phyloP scores from a whole-genome alignment of 306 rosid genomes.

The Luffa aegyptiaca region DNA sequence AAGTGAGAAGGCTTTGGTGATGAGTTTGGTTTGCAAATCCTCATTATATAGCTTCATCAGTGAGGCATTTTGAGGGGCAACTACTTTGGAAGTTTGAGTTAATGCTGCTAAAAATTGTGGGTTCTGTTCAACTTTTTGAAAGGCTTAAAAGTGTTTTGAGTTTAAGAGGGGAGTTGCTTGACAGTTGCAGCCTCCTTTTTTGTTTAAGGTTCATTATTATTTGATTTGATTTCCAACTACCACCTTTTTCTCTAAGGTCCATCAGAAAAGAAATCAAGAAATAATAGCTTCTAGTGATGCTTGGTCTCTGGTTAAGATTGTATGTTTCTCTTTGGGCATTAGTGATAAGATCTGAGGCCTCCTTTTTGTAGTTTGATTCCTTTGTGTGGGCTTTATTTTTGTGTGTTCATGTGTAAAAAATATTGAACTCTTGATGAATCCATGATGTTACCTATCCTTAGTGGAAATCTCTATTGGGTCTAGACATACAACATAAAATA shows the following conservation, averaged over 20 bases:
- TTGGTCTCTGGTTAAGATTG: too few relatives aligned
- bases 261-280: too few relatives aligned
- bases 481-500: too few relatives aligned
- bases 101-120: background rate
- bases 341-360: too few relatives aligned
- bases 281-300: too few relatives aligned
- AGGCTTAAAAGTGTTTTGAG: background rate
- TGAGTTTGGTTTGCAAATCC: background rate
- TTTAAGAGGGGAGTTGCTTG: background rate
- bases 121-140: background rate
- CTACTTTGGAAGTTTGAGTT: background rate
- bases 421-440: too few relatives aligned
- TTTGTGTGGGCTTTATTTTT: too few relatives aligned
- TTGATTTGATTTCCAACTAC: background rate
- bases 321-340: too few relatives aligned
- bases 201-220: background rate
- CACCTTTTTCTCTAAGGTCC: background rate
- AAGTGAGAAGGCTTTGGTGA: background rate
- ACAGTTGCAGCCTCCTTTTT: background rate
- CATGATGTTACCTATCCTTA: too few relatives aligned
- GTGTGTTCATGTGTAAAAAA: too few relatives aligned
- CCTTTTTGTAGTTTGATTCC: too few relatives aligned
- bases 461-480: too few relatives aligned
- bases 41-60: background rate
- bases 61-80: background rate